Conservation (phyloP, 139 green algal genomes). For the Deuterostichococcus epilithicus region DNA sequence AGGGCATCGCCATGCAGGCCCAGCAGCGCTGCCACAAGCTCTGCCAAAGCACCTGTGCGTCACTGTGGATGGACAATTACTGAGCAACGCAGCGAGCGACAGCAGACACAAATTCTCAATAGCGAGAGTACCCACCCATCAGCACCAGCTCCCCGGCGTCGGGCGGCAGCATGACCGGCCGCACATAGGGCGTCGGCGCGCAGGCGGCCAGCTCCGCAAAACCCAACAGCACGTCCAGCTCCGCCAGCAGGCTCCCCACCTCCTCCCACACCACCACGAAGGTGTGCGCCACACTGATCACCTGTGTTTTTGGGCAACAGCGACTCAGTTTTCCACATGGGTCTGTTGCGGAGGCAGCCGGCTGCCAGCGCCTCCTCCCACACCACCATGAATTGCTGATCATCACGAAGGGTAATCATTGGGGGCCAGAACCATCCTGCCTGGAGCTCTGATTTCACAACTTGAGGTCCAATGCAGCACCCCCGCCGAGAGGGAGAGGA, state of each 20-base stretch:
- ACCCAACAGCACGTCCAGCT: slow-evolving; percentile 86
- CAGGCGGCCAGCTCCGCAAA: slow-evolving; percentile 87
- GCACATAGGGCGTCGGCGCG: slow-evolving; percentile 73
- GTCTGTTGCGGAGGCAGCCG: slow-evolving; percentile 45
- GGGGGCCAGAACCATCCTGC: no score
- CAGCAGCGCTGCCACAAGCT: no score
- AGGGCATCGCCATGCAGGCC: no score
- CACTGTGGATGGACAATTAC: no score
- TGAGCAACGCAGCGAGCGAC: no score
- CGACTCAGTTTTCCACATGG: neutral
- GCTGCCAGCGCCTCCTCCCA: slow-evolving; percentile 72
- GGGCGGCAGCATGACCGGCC: slow-evolving; percentile 49
- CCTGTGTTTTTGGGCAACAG: slow-evolving; percentile 64
- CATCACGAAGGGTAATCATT: no score
- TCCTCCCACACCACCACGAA: slow-evolving; percentile 89
- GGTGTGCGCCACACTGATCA: slow-evolving; percentile 84
- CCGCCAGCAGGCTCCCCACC: slow-evolving; percentile 66
- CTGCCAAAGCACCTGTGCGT: no score
- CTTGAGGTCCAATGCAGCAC: neutral
- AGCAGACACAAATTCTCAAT: no score
- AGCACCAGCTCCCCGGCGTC: slow-evolving; percentile 19
- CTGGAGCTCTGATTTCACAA: no score
- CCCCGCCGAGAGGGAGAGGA: neutral
- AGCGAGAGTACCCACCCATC: neutral
- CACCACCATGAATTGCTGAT: slow-evolving; percentile 46